Evolutionary conservation across 2,329 filamentous ascomycete genomes (phyloP), one percentile per base, ranked within the genome.

Genomic region (Claviceps paspali): DNA sequence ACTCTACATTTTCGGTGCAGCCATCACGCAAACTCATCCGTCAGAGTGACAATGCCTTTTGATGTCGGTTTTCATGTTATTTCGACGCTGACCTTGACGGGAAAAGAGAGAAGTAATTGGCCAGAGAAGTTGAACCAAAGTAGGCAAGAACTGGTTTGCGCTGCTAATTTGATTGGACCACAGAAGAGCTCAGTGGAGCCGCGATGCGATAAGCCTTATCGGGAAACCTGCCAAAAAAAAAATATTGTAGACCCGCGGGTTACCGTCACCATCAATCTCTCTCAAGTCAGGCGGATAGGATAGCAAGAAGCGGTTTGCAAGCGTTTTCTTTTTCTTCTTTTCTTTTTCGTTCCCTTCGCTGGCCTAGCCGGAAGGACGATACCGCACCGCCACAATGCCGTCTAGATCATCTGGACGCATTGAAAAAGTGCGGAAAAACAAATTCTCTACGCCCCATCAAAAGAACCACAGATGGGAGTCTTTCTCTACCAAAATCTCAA

Each of bases 381-480:
- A 44, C n/a, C n/a, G n/a, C n/a, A 50, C 51, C 52, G 55, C 52
- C 63, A 69, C 59, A 43, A 79, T 79, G 74, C 67, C 71, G 49
- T 63, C 67, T 49, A 70, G 71, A 50, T 68, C 68, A 29, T 76
- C 78, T 41, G 76, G 78, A 46, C 73, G 75, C 53, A 79, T 82
- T 52, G 63, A 68, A 50, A 81, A 82, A 67, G 69, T 72, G 57
- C 70, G 68, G 47, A 83, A 80, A 62, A 69, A 69, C 45, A 85
- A 82, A 54, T 70, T 70, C 43, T 70, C 70, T 45, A 92, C 84
- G 19, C 66, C 68, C 35, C 82, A 86, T 47, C 77, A 79, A 43
- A 87, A 84, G 53, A 81, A 84, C 36, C 84, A 95, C 61, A 73
- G 83, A 55, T 96, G 85, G 74, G 82, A 95, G 62, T 80, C 83